Percentiles rank a stretch among this genome's conserved stretches.
phyloP scores from a whole-genome alignment of 352 stramenopile genomes.

The Globisporangium acanthophoron region DNA sequence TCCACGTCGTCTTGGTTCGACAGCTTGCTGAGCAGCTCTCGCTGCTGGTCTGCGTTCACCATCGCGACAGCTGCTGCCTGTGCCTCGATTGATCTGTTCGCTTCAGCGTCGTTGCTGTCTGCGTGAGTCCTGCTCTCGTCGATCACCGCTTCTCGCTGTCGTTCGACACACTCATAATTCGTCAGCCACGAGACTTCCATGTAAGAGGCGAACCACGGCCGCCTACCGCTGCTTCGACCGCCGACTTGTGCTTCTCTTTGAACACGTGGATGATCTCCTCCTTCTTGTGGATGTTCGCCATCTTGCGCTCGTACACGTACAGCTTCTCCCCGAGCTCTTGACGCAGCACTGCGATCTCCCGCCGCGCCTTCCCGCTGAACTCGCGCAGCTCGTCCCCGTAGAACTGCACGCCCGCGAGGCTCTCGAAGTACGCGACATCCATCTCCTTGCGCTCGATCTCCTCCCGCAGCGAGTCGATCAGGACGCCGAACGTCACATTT shows the following conservation, averaged over 20 bases:
- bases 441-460: constrained; percentile 74
- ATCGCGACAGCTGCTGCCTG: constrained; percentile 1
- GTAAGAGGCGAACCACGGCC: not conserved
- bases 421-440: constrained; percentile 77
- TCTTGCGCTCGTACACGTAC: constrained; percentile 42
- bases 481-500: constrained; percentile 34
- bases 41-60: not conserved
- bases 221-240: constrained; percentile 32
- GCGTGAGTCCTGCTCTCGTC: constrained; percentile 1
- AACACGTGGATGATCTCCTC: constrained; percentile 66
- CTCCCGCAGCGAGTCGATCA: constrained; percentile 50
- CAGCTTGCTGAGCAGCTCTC: not conserved
- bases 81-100: not conserved
- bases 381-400: constrained; percentile 40
- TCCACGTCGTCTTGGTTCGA: constrained; percentile 19
- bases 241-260: constrained; percentile 51
- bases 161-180: constrained; percentile 3
- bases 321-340: constrained; percentile 50
- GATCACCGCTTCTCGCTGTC: constrained; percentile 12
- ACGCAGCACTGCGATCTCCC: constrained; percentile 29
- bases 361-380: constrained; percentile 34
- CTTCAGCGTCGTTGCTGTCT: not conserved
- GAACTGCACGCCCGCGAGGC: constrained; percentile 46
- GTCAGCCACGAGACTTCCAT: not conserved
- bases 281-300: constrained; percentile 58